Evolutionary conservation across 2,329 filamentous ascomycete species (phyloP).

Genomic region (Calonectria multiphialidica): DNA sequence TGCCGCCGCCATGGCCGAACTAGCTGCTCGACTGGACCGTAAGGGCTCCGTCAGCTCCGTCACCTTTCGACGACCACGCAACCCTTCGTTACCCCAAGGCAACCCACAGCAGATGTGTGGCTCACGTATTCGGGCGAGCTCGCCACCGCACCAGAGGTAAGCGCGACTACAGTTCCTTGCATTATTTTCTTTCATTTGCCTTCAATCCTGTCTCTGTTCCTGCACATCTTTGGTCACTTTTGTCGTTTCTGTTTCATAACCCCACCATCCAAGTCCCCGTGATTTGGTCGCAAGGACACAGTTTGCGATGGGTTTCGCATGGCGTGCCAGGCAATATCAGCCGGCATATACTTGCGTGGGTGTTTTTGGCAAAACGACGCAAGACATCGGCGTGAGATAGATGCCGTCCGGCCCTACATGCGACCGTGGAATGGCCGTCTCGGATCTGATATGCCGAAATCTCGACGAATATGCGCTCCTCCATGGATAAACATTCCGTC

Average conservation of each 20-base stretch:
- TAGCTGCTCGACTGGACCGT: conserved; percentile 46
- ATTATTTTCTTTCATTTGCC: background rate
- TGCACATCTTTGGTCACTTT: conserved; percentile 6
- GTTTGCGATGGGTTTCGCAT: background rate
- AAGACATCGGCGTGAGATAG: background rate
- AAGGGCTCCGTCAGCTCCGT: conserved; percentile 63
- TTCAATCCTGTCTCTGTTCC: conserved; percentile 3
- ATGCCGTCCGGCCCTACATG: background rate
- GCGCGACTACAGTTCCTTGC: conserved; percentile 24
- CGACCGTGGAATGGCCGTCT: background rate
- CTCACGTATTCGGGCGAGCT: conserved; percentile 57
- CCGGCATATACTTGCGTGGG: background rate
- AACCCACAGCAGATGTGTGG: conserved; percentile 58
- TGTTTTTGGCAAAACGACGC: background rate
- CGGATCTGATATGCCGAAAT: conserved; percentile 15
- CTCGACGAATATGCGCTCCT: background rate
- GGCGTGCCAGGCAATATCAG: background rate
- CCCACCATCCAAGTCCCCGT: background rate
- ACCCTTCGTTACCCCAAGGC: conserved; percentile 62
- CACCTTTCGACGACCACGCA: conserved; percentile 57
- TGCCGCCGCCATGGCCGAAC: conserved; percentile 20
- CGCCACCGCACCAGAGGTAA: conserved; percentile 64
- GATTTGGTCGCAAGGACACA: background rate
- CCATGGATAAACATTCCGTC: background rate
- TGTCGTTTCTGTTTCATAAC: conserved; percentile 7